Base-by-base conservation (phyloP, 2,329 filamentous ascomycete genomes). In the Ramularia collo-cygni region DNA sequence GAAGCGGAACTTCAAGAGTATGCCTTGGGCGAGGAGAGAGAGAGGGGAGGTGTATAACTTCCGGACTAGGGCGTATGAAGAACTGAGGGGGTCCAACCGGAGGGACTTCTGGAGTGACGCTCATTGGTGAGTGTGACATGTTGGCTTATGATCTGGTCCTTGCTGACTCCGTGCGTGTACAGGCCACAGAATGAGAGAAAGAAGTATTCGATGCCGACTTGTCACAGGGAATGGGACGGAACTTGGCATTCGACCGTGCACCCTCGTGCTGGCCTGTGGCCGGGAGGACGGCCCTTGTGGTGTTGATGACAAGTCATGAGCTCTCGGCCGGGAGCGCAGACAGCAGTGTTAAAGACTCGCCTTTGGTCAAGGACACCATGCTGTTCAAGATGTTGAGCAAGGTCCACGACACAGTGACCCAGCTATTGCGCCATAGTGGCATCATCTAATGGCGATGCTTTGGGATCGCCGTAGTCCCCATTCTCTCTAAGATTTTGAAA, bases 241-340 rank as follows among this genome's bases (percentile, higher is more conserved):
- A 31, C 49, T 31, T 58, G 55, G 35, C 59, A 35, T 26, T 54
- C 59, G 35, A 64, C 54, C n/a, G 46, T 48, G 32, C 40, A 46
- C 42, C 38, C 37, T 13, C 39, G 29, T 29, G 50, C 49, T 18
- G 52, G 52, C 4, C 15, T 31, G 8, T 55, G 40, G 42, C 44
- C 48, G 13, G 55, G 55, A 27, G 54, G 54, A 8, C 44, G 54
- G 36, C 51, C 50, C 7, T 44, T 50, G 34, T 37, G 35, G 16
- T 43, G 34, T 34, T 26, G 33, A 29, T 31, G 27, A 29, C 12
- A 4, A 14, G 27, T 29, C 15, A 2, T 29, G 9, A 29, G 2
- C n/a, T n/a, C n/a, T n/a, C n/a, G n/a, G n/a, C n/a, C n/a, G n/a
- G n/a, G n/a, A n/a, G n/a, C n/a, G n/a, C n/a, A n/a, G n/a, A n/a